phyloP scores from a whole-genome alignment of 352 stramenopile genomes.

The Aphanomyces cochlioides region DNA sequence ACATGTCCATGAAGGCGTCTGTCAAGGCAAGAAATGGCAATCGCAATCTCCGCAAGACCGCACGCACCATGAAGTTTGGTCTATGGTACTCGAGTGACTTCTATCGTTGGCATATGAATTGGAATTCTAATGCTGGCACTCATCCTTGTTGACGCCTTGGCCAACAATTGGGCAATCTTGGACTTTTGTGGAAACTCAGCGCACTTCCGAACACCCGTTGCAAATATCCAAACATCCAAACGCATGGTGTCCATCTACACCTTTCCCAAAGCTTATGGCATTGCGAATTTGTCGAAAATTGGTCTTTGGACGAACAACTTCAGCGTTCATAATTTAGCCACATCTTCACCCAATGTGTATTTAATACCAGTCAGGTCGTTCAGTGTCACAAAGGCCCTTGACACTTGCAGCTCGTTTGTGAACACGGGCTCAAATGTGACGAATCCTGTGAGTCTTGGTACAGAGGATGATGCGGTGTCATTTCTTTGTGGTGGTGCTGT shows the following conservation, averaged over 20 bases:
- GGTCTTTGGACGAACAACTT: conserved; percentile 19
- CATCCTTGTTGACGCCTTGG: neutral
- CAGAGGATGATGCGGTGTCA: neutral
- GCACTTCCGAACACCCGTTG: conserved; percentile 15
- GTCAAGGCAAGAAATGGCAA: neutral
- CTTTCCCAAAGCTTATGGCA: conserved; percentile 13
- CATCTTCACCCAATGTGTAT: conserved; percentile 2
- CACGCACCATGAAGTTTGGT: neutral
- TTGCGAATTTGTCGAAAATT: conserved; percentile 20
- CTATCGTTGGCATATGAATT: neutral
- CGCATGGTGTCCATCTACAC: neutral
- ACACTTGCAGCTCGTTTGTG: conserved; percentile 9
- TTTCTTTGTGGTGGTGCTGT: conserved; percentile 4
- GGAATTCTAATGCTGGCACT: conserved; percentile 6
- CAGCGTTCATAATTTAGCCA: neutral
- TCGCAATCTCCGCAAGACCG: neutral
- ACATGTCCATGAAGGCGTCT: neutral
- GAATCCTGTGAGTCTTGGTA: neutral
- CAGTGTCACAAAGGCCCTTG: neutral
- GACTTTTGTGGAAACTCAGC: conserved; percentile 25
- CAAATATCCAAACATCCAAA: neutral
- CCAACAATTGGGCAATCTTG: conserved; percentile 27
- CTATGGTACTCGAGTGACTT: neutral
- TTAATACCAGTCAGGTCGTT: conserved; percentile 9
- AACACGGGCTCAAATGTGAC: conserved; percentile 10